Conservation (phyloP, 2,329 filamentous ascomycete genomes). For the Venturiaceae sp. region DNA sequence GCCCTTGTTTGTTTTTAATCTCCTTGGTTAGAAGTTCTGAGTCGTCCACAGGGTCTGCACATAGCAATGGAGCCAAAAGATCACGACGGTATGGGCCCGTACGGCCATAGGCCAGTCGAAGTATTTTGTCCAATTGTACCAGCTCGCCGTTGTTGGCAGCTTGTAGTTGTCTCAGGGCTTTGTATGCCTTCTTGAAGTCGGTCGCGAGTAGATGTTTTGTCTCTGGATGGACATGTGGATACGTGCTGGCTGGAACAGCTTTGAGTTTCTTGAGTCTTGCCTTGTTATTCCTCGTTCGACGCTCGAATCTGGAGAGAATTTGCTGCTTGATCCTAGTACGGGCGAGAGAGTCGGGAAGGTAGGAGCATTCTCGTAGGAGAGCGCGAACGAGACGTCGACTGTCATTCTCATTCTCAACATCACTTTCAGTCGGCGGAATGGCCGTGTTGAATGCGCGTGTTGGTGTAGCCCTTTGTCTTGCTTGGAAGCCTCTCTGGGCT, state of each 20-base stretch:
- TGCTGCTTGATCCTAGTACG: slow-evolving; percentile 39
- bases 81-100: slow-evolving; percentile 41
- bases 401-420: neutral
- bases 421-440: neutral
- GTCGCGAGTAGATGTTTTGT: slow-evolving; percentile 13
- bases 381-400: slow-evolving; percentile 40
- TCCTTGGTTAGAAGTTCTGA: neutral
- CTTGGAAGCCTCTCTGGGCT: too few relatives aligned
- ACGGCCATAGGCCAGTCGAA: slow-evolving; percentile 48
- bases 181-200: slow-evolving; percentile 26
- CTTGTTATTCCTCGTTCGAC: neutral
- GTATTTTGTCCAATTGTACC: slow-evolving; percentile 39
- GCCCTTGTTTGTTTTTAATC: neutral
- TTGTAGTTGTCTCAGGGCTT: slow-evolving; percentile 33
- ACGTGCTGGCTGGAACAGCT: neutral
- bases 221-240: neutral
- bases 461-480: neutral
- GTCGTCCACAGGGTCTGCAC: slow-evolving; percentile 12
- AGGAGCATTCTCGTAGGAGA: slow-evolving; percentile 48
- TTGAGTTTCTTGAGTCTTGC: slow-evolving; percentile 8
- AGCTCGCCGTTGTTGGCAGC: slow-evolving; percentile 48
- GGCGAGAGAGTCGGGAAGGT: slow-evolving; percentile 49
- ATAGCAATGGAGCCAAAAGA: slow-evolving; percentile 30
- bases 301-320: slow-evolving; percentile 35
- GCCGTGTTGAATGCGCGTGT: neutral